Evolutionary conservation across 2,329 filamentous ascomycete species (phyloP), one percentile per base, ranked within the genome.

Genomic region (Sphaerulina vaccinii): DNA sequence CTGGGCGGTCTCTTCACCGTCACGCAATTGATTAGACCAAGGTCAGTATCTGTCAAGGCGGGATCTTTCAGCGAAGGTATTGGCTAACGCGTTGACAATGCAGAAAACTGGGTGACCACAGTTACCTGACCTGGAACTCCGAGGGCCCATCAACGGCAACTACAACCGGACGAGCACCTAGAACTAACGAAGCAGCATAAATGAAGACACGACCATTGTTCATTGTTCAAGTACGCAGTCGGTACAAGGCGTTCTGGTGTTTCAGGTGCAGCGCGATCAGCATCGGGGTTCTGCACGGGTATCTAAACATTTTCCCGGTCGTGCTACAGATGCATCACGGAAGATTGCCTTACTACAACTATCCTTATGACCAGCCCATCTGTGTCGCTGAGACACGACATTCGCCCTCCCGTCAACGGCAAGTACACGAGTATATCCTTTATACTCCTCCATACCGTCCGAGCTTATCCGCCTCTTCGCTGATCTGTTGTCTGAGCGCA

Each of bases 101-200:
- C 61, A 92, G 93, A 66, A 99, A 97, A 87, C 82, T 99, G 36
- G 93, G 93, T 56, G 93, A 99, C 70, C 93, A 97, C 72, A 96
- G 90, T 7, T 97, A 99, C 70, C 80, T 99, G 42, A 93, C 89
- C 19, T 99, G 93, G 93, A 96, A 97, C 70, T 86, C 84, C 56
- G 84, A 87, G 39, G 75, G 81, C 54, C 76, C 80, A 6, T 77
- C 74, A 54, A 78, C 80, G 39, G 80, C 79, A 53, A 80, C 78
- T 33, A 71, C 75, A 41, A 77, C 73, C 55, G 75, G 74, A 11
- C 66, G 75, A 57, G 68, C 68, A 51, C 56, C 61, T 24, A 61
- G 65, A 58, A 58, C 59, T 55, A 61, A 60, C 56, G 65, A 68
- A 53, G 52, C 59, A 43, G 64, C 63, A 53, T 66, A 56, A 62